These are phyloP conservation scores for Leccinum angustisporum DNA, from an alignment of 1,284 basidiomycete genomes.

Conservation along the genomic window DNA sequence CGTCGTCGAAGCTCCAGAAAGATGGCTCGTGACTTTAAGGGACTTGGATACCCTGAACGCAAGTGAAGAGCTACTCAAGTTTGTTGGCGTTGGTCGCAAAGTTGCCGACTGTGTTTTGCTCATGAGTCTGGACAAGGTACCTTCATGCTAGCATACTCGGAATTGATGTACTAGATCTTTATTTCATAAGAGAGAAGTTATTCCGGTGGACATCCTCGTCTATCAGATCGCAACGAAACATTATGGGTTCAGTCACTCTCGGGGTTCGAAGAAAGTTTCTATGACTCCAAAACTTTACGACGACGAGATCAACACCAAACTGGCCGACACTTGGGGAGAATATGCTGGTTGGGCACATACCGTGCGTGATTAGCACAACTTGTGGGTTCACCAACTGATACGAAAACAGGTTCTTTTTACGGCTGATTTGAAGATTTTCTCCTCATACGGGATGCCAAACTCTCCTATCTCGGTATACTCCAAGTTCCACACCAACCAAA, in stretches of 20 bases:
- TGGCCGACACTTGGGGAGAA: background rate
- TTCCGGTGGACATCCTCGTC: conserved; percentile 94
- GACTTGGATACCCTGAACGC: conserved; percentile 55
- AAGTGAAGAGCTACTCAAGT: conserved; percentile 72
- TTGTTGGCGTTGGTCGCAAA: conserved; percentile 93
- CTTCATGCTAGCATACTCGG: conserved; percentile 8
- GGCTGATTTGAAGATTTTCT: background rate
- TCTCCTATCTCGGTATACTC: background rate
- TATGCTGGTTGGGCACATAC: background rate
- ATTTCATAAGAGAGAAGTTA: conserved; percentile 68
- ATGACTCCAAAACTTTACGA: conserved; percentile 56
- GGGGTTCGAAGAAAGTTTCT: conserved; percentile 52
- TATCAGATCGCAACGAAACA: conserved; percentile 84
- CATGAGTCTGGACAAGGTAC: conserved; percentile 92
- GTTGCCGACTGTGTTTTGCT: conserved; percentile 94
- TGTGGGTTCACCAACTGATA: background rate
- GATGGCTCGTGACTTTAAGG: conserved; percentile 64
- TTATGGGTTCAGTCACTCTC: conserved; percentile 63
- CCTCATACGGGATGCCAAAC: background rate
- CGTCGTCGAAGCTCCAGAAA: conserved; percentile 49
- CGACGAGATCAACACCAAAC: background rate
- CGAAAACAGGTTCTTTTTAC: background rate
- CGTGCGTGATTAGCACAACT: background rate
- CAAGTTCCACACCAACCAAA: background rate
- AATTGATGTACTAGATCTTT: conserved; percentile 3